phyloP scores from a whole-genome alignment of 192 early-diverging fungal genomes.

The Gryganskiella cystojenkinii region DNA sequence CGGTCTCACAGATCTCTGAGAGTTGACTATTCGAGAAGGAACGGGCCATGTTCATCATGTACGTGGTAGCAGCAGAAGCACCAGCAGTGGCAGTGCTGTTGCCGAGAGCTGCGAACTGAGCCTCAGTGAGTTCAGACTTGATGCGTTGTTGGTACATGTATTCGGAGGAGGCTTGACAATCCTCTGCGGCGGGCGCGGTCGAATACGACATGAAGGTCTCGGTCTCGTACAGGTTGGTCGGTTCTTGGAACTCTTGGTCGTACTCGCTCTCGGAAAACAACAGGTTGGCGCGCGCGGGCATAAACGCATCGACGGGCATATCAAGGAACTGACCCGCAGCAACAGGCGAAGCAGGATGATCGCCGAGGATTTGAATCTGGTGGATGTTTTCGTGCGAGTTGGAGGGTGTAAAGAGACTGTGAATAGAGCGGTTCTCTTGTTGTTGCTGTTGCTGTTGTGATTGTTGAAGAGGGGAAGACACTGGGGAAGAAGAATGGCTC shows the following conservation, averaged over 20 bases:
- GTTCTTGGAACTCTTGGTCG: slow-evolving; percentile 39
- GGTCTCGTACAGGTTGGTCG: slow-evolving; percentile 21
- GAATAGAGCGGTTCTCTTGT: slow-evolving; percentile 2
- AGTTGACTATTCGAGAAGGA: slow-evolving; percentile 39
- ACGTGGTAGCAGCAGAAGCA: background rate
- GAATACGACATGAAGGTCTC: slow-evolving; percentile 26
- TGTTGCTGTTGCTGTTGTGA: slow-evolving; percentile 1
- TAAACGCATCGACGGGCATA: slow-evolving; percentile 40
- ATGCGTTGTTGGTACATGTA: slow-evolving; percentile 25
- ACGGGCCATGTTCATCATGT: slow-evolving; percentile 31
- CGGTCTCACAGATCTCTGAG: slow-evolving; percentile 40
- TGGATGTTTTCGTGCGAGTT: slow-evolving; percentile 27
- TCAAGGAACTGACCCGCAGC: slow-evolving; percentile 30
- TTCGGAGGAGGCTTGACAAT: slow-evolving; percentile 15
- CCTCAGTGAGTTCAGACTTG: slow-evolving; percentile 19
- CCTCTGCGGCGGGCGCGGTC: slow-evolving; percentile 11
- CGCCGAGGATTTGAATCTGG: slow-evolving; percentile 46
- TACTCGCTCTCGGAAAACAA: slow-evolving; percentile 39
- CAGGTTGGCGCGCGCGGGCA: slow-evolving; percentile 39
- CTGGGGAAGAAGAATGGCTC: background rate
- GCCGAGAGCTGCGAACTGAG: slow-evolving; percentile 13
- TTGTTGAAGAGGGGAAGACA: slow-evolving; percentile 5
- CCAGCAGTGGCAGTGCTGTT: background rate
- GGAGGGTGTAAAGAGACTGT: slow-evolving; percentile 14
- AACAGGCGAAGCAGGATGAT: slow-evolving; percentile 44